These are phyloP conservation scores for Dalechampia spathulata DNA, from an alignment of 441 rosid genomes.

Conservation along the genomic window DNA sequence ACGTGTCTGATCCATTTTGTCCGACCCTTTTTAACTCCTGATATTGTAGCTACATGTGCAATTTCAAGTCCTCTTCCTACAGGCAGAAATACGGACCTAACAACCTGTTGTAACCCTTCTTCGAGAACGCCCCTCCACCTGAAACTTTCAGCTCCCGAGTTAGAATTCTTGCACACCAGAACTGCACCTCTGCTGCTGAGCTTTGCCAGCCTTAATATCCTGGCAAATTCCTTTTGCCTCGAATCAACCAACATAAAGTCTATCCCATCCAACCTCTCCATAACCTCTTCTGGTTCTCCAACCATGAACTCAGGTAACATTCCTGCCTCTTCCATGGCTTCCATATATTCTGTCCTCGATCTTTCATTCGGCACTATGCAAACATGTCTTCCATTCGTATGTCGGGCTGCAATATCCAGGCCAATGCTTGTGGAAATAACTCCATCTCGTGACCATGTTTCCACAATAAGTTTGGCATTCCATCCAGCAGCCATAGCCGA, in stretches of 20 bases:
- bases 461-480: slow-evolving; percentile 68
- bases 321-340: slow-evolving; percentile 34
- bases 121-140: slow-evolving; percentile 57
- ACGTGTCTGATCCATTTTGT: slow-evolving; percentile 72
- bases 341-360: slow-evolving; percentile 45
- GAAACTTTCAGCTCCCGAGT: slow-evolving; percentile 36
- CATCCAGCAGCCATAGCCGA: slow-evolving; percentile 97
- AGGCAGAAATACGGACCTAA: slow-evolving; percentile 69
- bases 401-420: slow-evolving; percentile 55
- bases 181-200: slow-evolving; percentile 72
- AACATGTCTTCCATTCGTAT: slow-evolving; percentile 63
- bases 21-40: slow-evolving; percentile 24
- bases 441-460: slow-evolving; percentile 81
- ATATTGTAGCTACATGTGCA: slow-evolving; percentile 55
- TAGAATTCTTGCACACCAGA: slow-evolving; percentile 72
- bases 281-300: slow-evolving; percentile 39
- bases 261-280: slow-evolving; percentile 44
- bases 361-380: slow-evolving; percentile 61
- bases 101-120: slow-evolving; percentile 42
- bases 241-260: slow-evolving; percentile 85
- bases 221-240: slow-evolving; percentile 39
- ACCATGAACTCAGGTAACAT: slow-evolving; percentile 48
- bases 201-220: slow-evolving; percentile 47
- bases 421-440: slow-evolving; percentile 61
- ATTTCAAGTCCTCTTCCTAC: slow-evolving; percentile 86